Conservation (phyloP, 2,329 filamentous ascomycete species). For the Rutstroemia sp. region DNA sequence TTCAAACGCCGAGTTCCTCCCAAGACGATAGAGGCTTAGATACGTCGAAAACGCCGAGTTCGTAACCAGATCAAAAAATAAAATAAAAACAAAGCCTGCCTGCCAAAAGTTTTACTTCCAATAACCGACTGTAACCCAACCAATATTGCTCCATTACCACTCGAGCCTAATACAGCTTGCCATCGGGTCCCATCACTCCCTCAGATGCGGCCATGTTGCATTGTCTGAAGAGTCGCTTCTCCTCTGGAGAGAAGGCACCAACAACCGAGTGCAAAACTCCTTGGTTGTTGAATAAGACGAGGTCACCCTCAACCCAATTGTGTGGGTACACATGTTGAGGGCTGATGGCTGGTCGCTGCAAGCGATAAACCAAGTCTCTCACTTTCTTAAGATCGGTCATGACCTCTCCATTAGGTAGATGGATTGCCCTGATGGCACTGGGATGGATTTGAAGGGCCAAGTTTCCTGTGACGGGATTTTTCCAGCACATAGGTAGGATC, state of each 20-base stretch:
- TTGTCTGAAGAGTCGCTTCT: constrained; percentile 68
- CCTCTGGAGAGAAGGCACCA: constrained; percentile 64
- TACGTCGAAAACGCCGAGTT: constrained; percentile 30
- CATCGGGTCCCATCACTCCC: constrained; percentile 29
- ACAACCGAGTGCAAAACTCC: constrained; percentile 70
- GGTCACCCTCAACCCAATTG: constrained; percentile 70
- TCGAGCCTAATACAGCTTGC: constrained; percentile 24
- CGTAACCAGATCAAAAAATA: constrained; percentile 14
- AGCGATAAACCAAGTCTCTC: constrained; percentile 59
- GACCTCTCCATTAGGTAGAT: constrained; percentile 57
- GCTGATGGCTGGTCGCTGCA: constrained; percentile 67
- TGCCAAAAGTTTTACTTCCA: not conserved
- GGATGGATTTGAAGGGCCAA: constrained; percentile 70
- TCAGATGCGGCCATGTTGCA: constrained; percentile 68
- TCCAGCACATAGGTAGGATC: constrained; percentile 69
- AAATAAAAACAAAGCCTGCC: not conserved
- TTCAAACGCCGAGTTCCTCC: constrained; percentile 30
- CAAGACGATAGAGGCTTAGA: constrained; percentile 25
- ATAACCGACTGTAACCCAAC: constrained; percentile 5
- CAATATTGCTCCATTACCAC: not conserved
- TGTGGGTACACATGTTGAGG: constrained; percentile 63
- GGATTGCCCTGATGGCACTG: constrained; percentile 61
- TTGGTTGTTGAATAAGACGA: constrained; percentile 73
- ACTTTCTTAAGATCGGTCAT: constrained; percentile 62
- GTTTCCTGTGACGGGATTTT: constrained; percentile 62